These are phyloP conservation scores for Phaeomoniella chlamydospora DNA, from an alignment of 2,329 filamentous ascomycete species.

Conservation along the genomic window DNA sequence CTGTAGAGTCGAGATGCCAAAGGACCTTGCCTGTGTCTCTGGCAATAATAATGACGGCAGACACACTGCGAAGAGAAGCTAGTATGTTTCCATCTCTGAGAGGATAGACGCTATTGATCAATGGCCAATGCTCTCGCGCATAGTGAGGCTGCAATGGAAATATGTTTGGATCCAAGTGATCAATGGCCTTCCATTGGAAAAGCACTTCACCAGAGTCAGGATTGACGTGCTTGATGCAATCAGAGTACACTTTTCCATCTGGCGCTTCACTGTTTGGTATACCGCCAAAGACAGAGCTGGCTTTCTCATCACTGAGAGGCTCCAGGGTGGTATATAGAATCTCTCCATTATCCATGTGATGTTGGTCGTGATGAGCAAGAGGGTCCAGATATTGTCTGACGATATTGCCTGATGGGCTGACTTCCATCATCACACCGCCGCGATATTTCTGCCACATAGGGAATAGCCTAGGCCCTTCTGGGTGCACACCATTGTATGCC, in stretches of 20 bases:
- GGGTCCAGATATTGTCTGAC: slow-evolving; percentile 25
- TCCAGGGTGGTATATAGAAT: slow-evolving; percentile 29
- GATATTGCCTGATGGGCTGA: slow-evolving; percentile 22
- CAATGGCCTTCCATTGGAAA: slow-evolving; percentile 29
- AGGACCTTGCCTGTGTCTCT: slow-evolving; percentile 24
- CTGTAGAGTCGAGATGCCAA: slow-evolving; percentile 25
- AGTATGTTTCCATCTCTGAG: slow-evolving; percentile 26
- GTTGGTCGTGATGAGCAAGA: slow-evolving; percentile 30
- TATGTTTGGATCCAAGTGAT: slow-evolving; percentile 21
- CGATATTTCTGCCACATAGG: slow-evolving; percentile 31
- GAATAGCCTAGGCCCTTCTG: slow-evolving; percentile 21
- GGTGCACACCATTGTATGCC: slow-evolving; percentile 27
- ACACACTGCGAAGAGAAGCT: slow-evolving; percentile 26
- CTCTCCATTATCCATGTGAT: slow-evolving; percentile 27
- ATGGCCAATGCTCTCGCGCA: slow-evolving; percentile 27
- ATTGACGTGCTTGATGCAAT: slow-evolving; percentile 29
- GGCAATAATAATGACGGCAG: slow-evolving; percentile 27
- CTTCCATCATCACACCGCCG: slow-evolving; percentile 29
- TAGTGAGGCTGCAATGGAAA: slow-evolving; percentile 26
- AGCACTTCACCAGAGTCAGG: slow-evolving; percentile 19
- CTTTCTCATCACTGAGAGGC: slow-evolving; percentile 20
- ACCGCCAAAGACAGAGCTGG: slow-evolving; percentile 22
- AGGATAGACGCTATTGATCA: slow-evolving; percentile 28
- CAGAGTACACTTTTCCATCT: slow-evolving; percentile 23
- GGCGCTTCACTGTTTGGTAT: slow-evolving; percentile 23